These are phyloP conservation scores for Anisogramma anomala DNA, from an alignment of 2,329 filamentous ascomycete genomes.

Conservation along the genomic window DNA sequence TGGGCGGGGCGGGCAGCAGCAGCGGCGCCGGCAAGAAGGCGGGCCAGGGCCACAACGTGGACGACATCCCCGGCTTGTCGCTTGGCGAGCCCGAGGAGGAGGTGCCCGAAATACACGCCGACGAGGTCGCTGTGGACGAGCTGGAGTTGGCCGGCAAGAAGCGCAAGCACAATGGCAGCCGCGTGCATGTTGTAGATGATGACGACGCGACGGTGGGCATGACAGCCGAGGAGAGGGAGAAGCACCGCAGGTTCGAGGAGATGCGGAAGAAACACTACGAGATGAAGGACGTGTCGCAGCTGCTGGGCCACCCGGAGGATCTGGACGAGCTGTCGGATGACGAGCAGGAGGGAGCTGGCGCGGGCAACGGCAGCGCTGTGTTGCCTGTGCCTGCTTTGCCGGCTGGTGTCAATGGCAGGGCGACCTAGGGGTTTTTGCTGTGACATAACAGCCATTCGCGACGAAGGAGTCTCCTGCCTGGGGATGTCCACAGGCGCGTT, in stretches of 20 bases:
- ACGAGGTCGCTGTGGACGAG: slow-evolving; percentile 18
- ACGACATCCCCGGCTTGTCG: slow-evolving; percentile 85
- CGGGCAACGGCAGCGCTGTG: slow-evolving; percentile 18
- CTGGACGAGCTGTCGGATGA: slow-evolving; percentile 52
- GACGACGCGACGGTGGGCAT: slow-evolving; percentile 43
- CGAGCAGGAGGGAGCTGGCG: slow-evolving; percentile 31
- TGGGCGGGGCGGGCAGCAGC: slow-evolving; percentile 54
- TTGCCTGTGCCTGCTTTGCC: slow-evolving; percentile 36
- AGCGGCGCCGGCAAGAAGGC: slow-evolving; percentile 18
- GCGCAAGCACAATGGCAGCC: slow-evolving; percentile 39
- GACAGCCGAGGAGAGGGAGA: slow-evolving; percentile 67
- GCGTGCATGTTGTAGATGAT: slow-evolving; percentile 64
- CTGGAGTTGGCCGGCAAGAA: slow-evolving; percentile 5
- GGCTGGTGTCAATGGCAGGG: slow-evolving; percentile 20
- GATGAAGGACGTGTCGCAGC: slow-evolving; percentile 85
- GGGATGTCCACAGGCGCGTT: no score
- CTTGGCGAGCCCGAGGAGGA: slow-evolving; percentile 84
- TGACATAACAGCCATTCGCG: not conserved
- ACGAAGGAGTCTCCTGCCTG: no score
- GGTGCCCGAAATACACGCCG: slow-evolving; percentile 33
- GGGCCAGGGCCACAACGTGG: slow-evolving; percentile 27
- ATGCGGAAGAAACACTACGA: slow-evolving; percentile 95
- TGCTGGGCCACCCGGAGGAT: slow-evolving; percentile 67
- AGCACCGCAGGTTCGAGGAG: slow-evolving; percentile 84
- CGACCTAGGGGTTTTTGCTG: slow-evolving; percentile 1